Base-by-base conservation (phyloP, 208 protist genomes). In the Acanthamoeba healyi region DNA sequence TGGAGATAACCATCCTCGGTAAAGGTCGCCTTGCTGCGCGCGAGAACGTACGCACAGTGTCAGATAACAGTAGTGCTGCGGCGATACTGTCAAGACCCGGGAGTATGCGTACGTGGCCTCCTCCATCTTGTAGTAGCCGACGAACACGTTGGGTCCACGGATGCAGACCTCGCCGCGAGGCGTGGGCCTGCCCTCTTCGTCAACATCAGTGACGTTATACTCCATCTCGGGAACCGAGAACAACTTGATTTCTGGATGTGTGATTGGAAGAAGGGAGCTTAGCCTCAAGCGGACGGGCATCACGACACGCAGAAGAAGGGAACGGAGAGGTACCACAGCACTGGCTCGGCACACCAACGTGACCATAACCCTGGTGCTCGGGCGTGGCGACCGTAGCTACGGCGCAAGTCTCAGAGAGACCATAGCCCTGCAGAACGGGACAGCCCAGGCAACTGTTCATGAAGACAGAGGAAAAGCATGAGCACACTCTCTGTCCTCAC, bases 231-330 rank as follows among this genome's bases (percentile, higher is more conserved):
- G 74, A 12, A 84, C 74, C 93, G 98, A 98, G 1, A 97, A 96
- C 10, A 99, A 96, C 95, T 98, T 98, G 67, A 99, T 42, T 95
- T 99, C 96, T 94, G 26, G 74, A 36, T 79, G 36, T 51, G 46
- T 51, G 44, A 19, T 51, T 10, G 4, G 44, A 15, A 12, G 12
- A 15, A 49, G 44, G 4, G 44, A 49, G 44, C 44, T 10, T 1
- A 19, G 17, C 10, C 17, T 51, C 17, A 51, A n/a, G n/a, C n/a
- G n/a, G n/a, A n/a, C n/a, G n/a, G n/a, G n/a, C n/a, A n/a, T n/a
- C n/a, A n/a, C n/a, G n/a, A n/a, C n/a, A n/a, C n/a, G 44, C 44
- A 12, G 12, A 49, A 49, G 44, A 49, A 49, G 4, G 12, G 44
- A 15, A 49, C 10, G 67, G n/a, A 40, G 4, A 3, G n/a, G 72